A percentile compares a stretch with the other conserved stretches of the same genome.
phyloP scores from a whole-genome alignment of 345 rosid species.

The Erodium maritimum region DNA sequence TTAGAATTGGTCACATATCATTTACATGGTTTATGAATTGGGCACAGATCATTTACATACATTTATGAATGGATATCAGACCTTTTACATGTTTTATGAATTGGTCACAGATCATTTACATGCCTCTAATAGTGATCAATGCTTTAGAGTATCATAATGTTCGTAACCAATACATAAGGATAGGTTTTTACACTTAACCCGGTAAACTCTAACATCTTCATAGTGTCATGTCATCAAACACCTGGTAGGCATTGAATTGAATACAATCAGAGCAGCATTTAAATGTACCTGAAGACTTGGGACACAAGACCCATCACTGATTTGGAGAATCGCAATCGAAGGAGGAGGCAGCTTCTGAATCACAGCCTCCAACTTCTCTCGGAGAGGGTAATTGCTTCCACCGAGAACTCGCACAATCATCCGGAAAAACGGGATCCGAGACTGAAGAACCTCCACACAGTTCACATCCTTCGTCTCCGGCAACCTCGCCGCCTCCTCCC shows the following conservation, averaged over 20 bases:
- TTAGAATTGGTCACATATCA: no score
- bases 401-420: conserved; percentile 45
- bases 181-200: no score
- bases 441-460: conserved; percentile 58
- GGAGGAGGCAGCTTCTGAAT: conserved; percentile 19
- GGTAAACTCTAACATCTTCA: neutral
- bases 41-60: no score
- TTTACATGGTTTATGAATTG: no score
- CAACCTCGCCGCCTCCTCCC: conserved; percentile 9
- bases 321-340: conserved; percentile 26
- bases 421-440: conserved; percentile 49
- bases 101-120: no score
- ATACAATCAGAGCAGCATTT: neutral
- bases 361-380: conserved; percentile 31
- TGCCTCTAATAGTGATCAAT: no score
- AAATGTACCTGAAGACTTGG: conserved; percentile 43
- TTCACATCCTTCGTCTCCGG: conserved; percentile 21
- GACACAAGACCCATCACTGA: conserved; percentile 69
- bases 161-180: no score
- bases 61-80: no score
- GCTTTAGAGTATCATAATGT: no score
- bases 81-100: no score
- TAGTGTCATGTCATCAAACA: neutral
- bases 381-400: conserved; percentile 24
- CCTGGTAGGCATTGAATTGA: neutral